Conservation (phyloP, 768 basidiomycete species). For the Pleurotus citrinopileatus region DNA sequence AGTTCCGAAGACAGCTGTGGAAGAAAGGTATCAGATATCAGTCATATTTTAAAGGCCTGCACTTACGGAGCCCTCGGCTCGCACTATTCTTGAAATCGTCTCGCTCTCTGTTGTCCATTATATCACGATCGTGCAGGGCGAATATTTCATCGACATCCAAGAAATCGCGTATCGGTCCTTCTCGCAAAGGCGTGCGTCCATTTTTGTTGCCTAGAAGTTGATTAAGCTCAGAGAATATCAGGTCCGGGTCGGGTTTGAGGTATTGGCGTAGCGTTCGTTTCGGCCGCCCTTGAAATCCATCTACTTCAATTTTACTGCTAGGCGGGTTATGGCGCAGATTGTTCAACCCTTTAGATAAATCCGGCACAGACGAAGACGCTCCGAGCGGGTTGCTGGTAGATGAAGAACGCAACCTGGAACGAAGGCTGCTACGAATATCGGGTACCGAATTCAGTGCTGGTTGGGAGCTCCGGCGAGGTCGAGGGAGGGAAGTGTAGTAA, state of each 20-base stretch:
- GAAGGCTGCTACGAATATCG: neutral
- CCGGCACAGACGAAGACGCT: neutral
- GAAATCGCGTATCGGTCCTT: slow-evolving; percentile 1
- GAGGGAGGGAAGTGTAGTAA: neutral
- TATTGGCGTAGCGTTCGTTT: neutral
- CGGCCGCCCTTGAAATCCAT: neutral
- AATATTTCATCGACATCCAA: slow-evolving; percentile 4
- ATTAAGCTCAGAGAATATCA: neutral
- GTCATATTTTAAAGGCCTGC: neutral
- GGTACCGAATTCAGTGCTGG: neutral
- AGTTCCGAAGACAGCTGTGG: slow-evolving; percentile 1
- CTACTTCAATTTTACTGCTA: neutral
- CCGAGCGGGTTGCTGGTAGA: neutral
- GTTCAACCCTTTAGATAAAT: neutral
- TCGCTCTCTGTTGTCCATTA: slow-evolving; percentile 4
- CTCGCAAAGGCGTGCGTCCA: neutral
- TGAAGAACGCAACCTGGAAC: neutral
- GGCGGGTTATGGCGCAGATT: neutral
- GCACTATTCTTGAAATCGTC: neutral
- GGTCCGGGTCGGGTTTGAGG: neutral
- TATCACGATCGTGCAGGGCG: slow-evolving; percentile 1
- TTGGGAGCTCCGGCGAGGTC: neutral
- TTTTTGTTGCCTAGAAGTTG: neutral
- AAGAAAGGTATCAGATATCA: no score
- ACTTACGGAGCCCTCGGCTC: neutral